Base-by-base conservation (phyloP, 78 protist genomes). In the Parvularia atlantis region DNA sequence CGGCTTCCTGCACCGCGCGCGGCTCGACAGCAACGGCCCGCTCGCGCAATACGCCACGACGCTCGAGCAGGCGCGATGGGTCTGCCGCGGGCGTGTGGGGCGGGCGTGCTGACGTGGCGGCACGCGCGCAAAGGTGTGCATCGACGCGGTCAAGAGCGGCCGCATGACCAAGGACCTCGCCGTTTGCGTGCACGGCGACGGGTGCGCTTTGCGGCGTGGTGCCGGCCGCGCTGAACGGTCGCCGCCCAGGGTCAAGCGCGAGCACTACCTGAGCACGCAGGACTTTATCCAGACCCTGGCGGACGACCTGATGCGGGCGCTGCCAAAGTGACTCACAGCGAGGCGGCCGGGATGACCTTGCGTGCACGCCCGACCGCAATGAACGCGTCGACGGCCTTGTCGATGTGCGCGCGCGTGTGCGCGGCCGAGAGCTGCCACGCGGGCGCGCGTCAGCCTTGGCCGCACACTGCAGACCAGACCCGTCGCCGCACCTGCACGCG, bases 111-210 rank as follows among this genome's bases (percentile, higher is more conserved):
- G 58, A 26, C 24, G 33, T 53, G 58, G 58, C 37, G 19, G 37
- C 4, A 35, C 43, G 26, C 36, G 74, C 11, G 84, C 74, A 46
- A 37, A n/a, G 9, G 65, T 73, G 11, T 80, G 85, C 53, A 36
- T 77, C 7, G 82, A 70, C 30, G 35, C 81, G 5, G 70, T 89
- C 31, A 83, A 86, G 46, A 19, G 33, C 37, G 90, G 88, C 58
- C 33, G n/a, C 44, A 85, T 85, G 91, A 89, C 93, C 59, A 89
- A 89, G 76, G 93, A 89, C 58, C 76, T 89, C 20, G 93, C 93
- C 14, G 22, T 80, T 39, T 72, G 87, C 72, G 57, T 85, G 60
- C 46, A 66, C 50, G 88, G 82, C 50, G 9, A 53, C 11, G 59
- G 13, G 36, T 53, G 36, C 30, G 59, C n/a, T 10, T 53, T 5